Evolutionary conservation across 2,329 filamentous ascomycete species (phyloP).

Genomic region (Alternaria burnsii): DNA sequence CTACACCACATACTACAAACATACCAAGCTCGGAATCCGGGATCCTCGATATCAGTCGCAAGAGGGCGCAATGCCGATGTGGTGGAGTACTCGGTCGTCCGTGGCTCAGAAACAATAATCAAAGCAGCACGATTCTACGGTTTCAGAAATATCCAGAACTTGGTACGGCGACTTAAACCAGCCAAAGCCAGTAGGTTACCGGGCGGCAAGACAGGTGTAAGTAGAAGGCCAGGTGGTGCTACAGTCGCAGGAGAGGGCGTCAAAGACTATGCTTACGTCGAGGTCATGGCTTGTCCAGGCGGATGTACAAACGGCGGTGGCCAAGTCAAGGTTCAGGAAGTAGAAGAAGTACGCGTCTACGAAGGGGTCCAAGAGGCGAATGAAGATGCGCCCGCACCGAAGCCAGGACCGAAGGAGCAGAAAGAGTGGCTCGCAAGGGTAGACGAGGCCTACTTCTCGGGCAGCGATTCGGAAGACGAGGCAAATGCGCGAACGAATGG

Average conservation of each 20-base stretch:
- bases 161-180: constrained; percentile 91
- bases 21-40: constrained; percentile 74
- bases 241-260: constrained; percentile 67
- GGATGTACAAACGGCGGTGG: constrained; percentile 98
- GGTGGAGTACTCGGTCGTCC: constrained; percentile 78
- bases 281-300: constrained; percentile 99
- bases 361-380: constrained; percentile 38
- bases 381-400: constrained; percentile 51
- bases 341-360: constrained; percentile 55
- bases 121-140: constrained; percentile 84
- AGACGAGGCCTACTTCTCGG: constrained; percentile 85
- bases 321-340: constrained; percentile 90
- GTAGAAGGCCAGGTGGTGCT: constrained; percentile 74
- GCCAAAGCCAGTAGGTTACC: constrained; percentile 68
- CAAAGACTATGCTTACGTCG: constrained; percentile 88
- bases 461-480: constrained; percentile 57
- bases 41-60: constrained; percentile 73
- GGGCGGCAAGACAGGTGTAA: constrained; percentile 43
- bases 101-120: constrained; percentile 52
- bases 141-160: constrained; percentile 97
- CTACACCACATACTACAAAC: constrained; percentile 83
- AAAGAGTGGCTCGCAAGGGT: constrained; percentile 68
- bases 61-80: constrained; percentile 91
- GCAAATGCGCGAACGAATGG: constrained; percentile 21
- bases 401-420: constrained; percentile 78